A percentile compares a stretch with the other conserved stretches of the same genome.
Evolutionary conservation across 2,329 filamentous ascomycete genomes (phyloP).

Genomic region (Apiospora sp.): DNA sequence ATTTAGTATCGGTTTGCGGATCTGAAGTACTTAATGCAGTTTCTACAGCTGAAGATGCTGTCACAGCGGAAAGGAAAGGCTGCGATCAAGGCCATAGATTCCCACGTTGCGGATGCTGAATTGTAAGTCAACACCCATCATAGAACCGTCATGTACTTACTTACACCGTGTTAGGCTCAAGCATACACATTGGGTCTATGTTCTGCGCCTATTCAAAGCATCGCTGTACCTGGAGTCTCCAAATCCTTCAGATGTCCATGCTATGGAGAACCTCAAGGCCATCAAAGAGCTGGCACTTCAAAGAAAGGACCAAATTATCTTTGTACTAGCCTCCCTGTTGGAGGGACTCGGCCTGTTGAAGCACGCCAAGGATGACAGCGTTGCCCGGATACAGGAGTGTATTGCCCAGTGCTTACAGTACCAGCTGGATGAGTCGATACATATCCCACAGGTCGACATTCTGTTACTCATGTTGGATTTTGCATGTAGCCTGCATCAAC

Average conservation of each 20-base stretch:
- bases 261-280: slow-evolving; percentile 73
- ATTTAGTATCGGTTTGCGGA: slow-evolving; percentile 66
- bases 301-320: slow-evolving; percentile 69
- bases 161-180: slow-evolving; percentile 55
- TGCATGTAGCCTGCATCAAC: slow-evolving; percentile 71
- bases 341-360: slow-evolving; percentile 76
- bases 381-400: slow-evolving; percentile 76
- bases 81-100: slow-evolving; percentile 75
- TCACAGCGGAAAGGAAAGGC: slow-evolving; percentile 77
- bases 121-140: slow-evolving; percentile 53
- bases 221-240: slow-evolving; percentile 71
- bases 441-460: slow-evolving; percentile 71
- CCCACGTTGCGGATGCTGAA: slow-evolving; percentile 72
- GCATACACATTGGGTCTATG: slow-evolving; percentile 78
- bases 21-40: slow-evolving; percentile 80
- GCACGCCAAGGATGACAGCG: slow-evolving; percentile 67
- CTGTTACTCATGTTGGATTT: slow-evolving; percentile 75
- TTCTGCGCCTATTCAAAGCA: slow-evolving; percentile 77
- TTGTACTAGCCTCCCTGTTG: slow-evolving; percentile 70
- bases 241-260: slow-evolving; percentile 66
- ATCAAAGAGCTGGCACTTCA: slow-evolving; percentile 67
- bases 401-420: slow-evolving; percentile 77
- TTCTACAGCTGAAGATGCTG: slow-evolving; percentile 73
- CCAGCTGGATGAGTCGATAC: slow-evolving; percentile 70
- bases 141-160: not conserved